Conservation (phyloP, 2,329 filamentous ascomycete genomes). For the Curvularia sp. region DNA sequence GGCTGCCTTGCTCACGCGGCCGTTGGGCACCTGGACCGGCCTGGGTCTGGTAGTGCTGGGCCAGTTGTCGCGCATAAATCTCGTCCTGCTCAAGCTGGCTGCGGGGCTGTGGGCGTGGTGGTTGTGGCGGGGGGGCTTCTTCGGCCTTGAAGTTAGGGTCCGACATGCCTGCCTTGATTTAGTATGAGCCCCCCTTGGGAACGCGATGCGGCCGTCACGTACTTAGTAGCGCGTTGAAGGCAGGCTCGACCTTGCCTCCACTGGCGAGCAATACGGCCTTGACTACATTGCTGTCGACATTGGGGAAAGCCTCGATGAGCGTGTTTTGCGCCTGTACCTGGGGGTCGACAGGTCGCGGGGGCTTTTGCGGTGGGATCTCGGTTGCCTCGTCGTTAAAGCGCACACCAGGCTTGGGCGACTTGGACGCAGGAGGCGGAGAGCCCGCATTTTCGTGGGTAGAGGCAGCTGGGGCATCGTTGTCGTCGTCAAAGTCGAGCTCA, state of each 20-base stretch:
- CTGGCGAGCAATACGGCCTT: slow-evolving; percentile 89
- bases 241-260: slow-evolving; percentile 84
- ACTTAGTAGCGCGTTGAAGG: slow-evolving; percentile 94
- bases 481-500: slow-evolving; percentile 65
- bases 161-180: slow-evolving; percentile 57
- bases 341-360: slow-evolving; percentile 81
- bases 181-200: slow-evolving; percentile 11
- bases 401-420: slow-evolving; percentile 54
- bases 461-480: slow-evolving; percentile 55
- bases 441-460: slow-evolving; percentile 33
- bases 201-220: slow-evolving; percentile 39
- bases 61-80: slow-evolving; percentile 87
- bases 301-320: slow-evolving; percentile 91
- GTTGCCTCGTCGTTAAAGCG: slow-evolving; percentile 56
- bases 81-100: slow-evolving; percentile 91
- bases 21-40: slow-evolving; percentile 41
- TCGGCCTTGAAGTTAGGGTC: slow-evolving; percentile 61
- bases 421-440: slow-evolving; percentile 49
- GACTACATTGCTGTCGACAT: slow-evolving; percentile 79
- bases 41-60: slow-evolving; percentile 78
- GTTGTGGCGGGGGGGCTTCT: slow-evolving; percentile 72
- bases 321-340: slow-evolving; percentile 86
- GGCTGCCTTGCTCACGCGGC: slow-evolving; percentile 47
- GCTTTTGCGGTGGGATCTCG: slow-evolving; percentile 73
- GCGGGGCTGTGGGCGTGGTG: slow-evolving; percentile 77